Base-by-base conservation (phyloP, 768 basidiomycete species). In the Rubroboletus pulcherrimus region DNA sequence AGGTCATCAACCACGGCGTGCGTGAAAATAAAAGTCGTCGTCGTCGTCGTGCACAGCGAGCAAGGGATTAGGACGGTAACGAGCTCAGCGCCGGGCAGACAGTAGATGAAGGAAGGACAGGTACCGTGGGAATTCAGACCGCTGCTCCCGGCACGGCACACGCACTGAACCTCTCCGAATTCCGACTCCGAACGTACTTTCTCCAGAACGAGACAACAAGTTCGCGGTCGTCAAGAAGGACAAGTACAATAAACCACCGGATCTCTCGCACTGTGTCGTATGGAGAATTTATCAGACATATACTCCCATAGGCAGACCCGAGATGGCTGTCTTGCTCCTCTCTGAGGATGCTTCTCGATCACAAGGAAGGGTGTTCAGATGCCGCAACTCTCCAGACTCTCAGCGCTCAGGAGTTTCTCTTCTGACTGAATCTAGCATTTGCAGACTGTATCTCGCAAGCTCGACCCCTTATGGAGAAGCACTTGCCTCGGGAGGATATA, bases 1-100 rank as follows among this genome's bases (percentile, higher is more conserved):
- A 55, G 59, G 53, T 67, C 69, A 71, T 71, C 54, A 69, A 71
- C 49, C 60, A 63, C 63, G 55, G 55, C 57, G 57, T 24, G 51
- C 52, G 45, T 40, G 34, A 42, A 49, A 51, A 53, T 46, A 55
- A 21, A 30, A 45, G 43, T 47, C 46, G 61, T 60, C 56, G 61
- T 57, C 61, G 68, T 60, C 55, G 70, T 60, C 55, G 52, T 58
- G 51, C 53, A 62, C 71, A 55, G 66, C 69, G 71, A 66, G 58
- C 58, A 58, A 56, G 47, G 34, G 41, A 43, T 54, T 38, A 19
- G 39, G 61, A 70, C 59, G 57, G 58, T 65, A 57, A 48, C 68
- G 42, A 58, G 59, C 60, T 57, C 59, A 49, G 42, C 55, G 59
- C 56, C 60, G 44, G 26, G 50, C 37, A 52, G 44, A 55, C 26